Base-by-base conservation (phyloP, 1,284 basidiomycete species). In the Flammula alnicola region DNA sequence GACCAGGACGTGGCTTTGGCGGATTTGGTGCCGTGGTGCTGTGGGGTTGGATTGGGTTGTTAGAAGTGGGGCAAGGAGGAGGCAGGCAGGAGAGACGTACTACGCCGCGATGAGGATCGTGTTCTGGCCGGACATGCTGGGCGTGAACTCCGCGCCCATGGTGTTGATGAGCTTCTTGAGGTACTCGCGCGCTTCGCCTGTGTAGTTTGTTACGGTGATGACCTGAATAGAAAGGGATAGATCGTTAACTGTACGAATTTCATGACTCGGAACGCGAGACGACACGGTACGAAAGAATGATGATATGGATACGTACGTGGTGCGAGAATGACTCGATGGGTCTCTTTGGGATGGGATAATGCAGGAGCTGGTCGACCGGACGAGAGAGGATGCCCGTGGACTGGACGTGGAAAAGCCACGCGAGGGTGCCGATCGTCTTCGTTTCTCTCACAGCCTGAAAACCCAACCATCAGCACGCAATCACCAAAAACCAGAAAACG, bases 161-260 rank as follows among this genome's bases (percentile, higher is more conserved):
- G 81, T 70, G 5, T 71, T 72, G 51, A 96, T 91, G 16, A 96
- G 74, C 54, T 84, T 85, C 71, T 93, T 93, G 43, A 96, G 75
- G 63, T 95, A 95, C 44, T 94, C 89, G 4, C 93, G 78, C 2
- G 87, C 79, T 41, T 86, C 82, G 2, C 92, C 93, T 0, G 89
- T 90, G 64, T 95, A 95, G 65, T 94, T 95, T 0, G 93, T 92
- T 1, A 95, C 77, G 0, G 93, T 92, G 51, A 95, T 85, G 52
- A 81, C 74, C 84, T 92, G n/a, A n/a, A 17, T 31, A 47, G 20
- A 22, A 29, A n/a, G n/a, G n/a, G n/a, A n/a, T n/a, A n/a, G n/a
- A n/a, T n/a, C n/a, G n/a, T n/a, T n/a, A n/a, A n/a, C n/a, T n/a
- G n/a, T n/a, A n/a, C n/a, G n/a, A n/a, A n/a, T n/a, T n/a, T n/a